Evolutionary conservation across 129 eudicot species (phyloP).

Genomic region (Chrysanthemum makinoi): DNA sequence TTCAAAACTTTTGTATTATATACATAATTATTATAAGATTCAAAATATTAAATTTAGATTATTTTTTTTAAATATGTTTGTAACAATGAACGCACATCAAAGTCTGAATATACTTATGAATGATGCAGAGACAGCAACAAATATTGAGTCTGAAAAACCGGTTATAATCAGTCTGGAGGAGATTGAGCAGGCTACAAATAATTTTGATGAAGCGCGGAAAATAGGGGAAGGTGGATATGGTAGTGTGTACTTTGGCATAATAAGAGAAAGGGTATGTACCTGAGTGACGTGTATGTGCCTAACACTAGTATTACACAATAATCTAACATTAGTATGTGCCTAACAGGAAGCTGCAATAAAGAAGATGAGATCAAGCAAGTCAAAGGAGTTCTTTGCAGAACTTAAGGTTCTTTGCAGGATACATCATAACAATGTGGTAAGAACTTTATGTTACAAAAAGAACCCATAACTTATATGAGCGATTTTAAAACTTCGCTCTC

Average conservation of each 20-base stretch:
- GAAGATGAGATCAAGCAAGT: constrained; percentile 43
- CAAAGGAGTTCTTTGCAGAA: constrained; percentile 47
- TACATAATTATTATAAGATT: too few relatives aligned
- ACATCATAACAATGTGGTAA: constrained; percentile 49
- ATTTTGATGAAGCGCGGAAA: constrained; percentile 36
- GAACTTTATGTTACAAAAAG: background rate
- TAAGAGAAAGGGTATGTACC: constrained; percentile 36
- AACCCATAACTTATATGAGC: background rate
- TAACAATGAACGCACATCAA: background rate
- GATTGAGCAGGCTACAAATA: constrained; percentile 37
- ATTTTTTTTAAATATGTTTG: too few relatives aligned
- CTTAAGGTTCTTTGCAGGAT: constrained; percentile 48
- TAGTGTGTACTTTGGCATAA: constrained; percentile 44
- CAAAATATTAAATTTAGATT: too few relatives aligned
- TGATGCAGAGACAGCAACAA: constrained; percentile 34
- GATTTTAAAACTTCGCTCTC: background rate
- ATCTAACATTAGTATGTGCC: constrained; percentile 22
- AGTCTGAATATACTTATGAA: constrained; percentile 6
- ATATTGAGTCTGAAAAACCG: constrained; percentile 40
- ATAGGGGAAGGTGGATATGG: constrained; percentile 48
- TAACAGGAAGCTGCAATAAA: constrained; percentile 47
- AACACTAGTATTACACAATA: background rate
- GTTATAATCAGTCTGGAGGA: constrained; percentile 37
- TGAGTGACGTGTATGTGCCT: too few relatives aligned
- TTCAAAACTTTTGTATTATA: background rate